A percentile compares a stretch with the other conserved stretches of the same genome.
These are phyloP conservation scores for Cladorrhinum samala DNA, from an alignment of 495 filamentous ascomycete genomes.

Conservation along the genomic window DNA sequence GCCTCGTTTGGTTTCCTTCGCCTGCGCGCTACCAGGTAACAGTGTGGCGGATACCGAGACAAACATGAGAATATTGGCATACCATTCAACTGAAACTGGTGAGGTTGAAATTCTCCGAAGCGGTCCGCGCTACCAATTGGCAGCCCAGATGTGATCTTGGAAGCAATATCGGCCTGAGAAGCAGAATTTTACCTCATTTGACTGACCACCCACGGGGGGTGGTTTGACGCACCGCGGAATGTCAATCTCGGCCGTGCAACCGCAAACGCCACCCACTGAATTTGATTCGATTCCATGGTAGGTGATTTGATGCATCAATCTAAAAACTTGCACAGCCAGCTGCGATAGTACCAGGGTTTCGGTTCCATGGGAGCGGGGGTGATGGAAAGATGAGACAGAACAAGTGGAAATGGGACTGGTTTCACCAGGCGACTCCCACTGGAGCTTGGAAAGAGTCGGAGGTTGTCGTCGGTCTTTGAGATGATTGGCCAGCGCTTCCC, in stretches of 20 bases:
- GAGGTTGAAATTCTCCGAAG: too few relatives aligned
- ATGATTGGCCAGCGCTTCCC: conserved; percentile 10
- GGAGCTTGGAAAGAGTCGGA: conserved; percentile 1
- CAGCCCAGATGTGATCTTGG: too few relatives aligned
- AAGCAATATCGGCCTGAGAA: too few relatives aligned
- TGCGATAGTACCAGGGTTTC: neutral
- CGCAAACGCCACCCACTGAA: neutral
- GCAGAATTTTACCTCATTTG: too few relatives aligned
- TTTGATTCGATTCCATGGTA: neutral
- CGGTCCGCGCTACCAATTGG: too few relatives aligned
- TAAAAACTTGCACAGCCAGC: neutral
- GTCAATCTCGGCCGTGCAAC: conserved; percentile 1
- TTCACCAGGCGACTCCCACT: conserved; percentile 14
- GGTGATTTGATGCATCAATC: neutral
- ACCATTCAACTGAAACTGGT: too few relatives aligned
- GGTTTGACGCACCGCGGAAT: too few relatives aligned
- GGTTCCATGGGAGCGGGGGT: neutral
- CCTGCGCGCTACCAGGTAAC: neutral
- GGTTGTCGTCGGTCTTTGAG: neutral
- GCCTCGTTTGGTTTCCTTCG: conserved; percentile 9
- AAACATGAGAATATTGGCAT: too few relatives aligned
- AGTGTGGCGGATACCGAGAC: neutral
- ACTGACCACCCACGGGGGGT: too few relatives aligned
- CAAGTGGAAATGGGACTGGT: conserved; percentile 10
- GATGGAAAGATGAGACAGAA: neutral